phyloP scores from a whole-genome alignment of 805 yeast species.

The Schizosaccharomyces cryophilus region DNA sequence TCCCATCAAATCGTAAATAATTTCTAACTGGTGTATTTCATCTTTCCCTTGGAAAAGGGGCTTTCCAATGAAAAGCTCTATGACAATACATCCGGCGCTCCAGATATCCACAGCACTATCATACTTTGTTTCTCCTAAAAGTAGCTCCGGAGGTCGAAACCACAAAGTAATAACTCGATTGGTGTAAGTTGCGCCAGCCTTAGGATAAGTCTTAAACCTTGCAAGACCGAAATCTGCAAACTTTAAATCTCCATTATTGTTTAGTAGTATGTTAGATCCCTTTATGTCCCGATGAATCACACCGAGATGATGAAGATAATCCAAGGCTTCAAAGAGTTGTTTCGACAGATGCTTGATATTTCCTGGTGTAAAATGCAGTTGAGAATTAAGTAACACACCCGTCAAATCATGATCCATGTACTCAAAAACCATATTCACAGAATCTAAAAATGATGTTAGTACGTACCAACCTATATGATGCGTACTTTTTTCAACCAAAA shows the following conservation, averaged over 20 bases:
- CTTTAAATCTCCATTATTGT: constrained; percentile 50
- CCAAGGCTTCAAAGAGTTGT: constrained; percentile 59
- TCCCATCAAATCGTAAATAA: constrained; percentile 67
- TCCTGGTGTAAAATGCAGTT: constrained; percentile 32
- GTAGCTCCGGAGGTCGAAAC: constrained; percentile 90
- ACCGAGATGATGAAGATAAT: constrained; percentile 43
- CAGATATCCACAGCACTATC: constrained; percentile 83
- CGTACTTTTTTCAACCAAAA: constrained; percentile 46
- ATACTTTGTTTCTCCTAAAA: constrained; percentile 74
- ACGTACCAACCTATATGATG: not conserved
- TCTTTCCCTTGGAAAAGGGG: constrained; percentile 76
- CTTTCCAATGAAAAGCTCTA: constrained; percentile 49
- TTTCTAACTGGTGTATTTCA: constrained; percentile 59
- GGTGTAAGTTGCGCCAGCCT: constrained; percentile 50
- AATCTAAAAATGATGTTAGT: constrained; percentile 11
- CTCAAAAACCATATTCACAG: constrained; percentile 73
- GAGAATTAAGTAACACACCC: constrained; percentile 61
- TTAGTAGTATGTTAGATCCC: constrained; percentile 80
- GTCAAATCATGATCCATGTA: constrained; percentile 85
- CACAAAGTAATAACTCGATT: constrained; percentile 87
- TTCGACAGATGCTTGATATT: constrained; percentile 63
- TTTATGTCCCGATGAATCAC: constrained; percentile 76
- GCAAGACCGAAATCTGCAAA: constrained; percentile 94
- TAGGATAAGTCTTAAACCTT: constrained; percentile 16
- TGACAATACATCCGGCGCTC: constrained; percentile 84